Percentiles rank a stretch among this genome's conserved stretches.
These are phyloP conservation scores for Scutellaria baicalensis DNA, from an alignment of 257 asterid genomes.

Conservation along the genomic window DNA sequence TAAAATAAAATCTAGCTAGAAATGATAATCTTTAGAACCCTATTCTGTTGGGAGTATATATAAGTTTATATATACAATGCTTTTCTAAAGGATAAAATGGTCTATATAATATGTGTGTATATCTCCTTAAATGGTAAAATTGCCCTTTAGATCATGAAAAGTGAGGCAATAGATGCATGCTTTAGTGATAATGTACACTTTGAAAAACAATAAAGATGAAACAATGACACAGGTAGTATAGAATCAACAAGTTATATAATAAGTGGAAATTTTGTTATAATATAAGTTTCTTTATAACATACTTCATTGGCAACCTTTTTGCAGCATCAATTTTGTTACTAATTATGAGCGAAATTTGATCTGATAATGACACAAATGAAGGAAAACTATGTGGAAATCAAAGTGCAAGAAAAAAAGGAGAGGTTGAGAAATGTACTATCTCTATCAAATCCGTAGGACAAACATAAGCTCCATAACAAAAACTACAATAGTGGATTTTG, in stretches of 20 bases:
- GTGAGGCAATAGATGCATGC: constrained; percentile 19
- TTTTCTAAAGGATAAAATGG: background rate
- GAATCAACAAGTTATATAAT: background rate
- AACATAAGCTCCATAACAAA: constrained; percentile 15
- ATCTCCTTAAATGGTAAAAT: background rate
- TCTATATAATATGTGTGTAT: background rate
- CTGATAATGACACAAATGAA: constrained; percentile 1
- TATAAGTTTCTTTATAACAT: background rate
- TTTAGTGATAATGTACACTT: constrained; percentile 6
- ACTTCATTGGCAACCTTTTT: background rate
- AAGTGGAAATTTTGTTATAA: background rate
- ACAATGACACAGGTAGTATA: background rate
- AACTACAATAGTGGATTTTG: background rate
- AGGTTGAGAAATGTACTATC: constrained; percentile 12
- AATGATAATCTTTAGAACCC: background rate
- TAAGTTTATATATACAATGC: background rate
- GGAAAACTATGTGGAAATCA: constrained; percentile 4
- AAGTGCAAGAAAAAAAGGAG: background rate
- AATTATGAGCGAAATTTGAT: too few species aligned
- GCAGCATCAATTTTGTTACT: too few species aligned
- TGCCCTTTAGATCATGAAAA: constrained; percentile 13
- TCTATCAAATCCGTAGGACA: constrained; percentile 6
- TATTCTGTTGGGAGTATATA: background rate
- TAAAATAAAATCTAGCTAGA: too few species aligned
- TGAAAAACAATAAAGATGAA: background rate